These are phyloP conservation scores for Porogramme epimiltina DNA, from an alignment of 1,284 basidiomycete species.

Conservation along the genomic window DNA sequence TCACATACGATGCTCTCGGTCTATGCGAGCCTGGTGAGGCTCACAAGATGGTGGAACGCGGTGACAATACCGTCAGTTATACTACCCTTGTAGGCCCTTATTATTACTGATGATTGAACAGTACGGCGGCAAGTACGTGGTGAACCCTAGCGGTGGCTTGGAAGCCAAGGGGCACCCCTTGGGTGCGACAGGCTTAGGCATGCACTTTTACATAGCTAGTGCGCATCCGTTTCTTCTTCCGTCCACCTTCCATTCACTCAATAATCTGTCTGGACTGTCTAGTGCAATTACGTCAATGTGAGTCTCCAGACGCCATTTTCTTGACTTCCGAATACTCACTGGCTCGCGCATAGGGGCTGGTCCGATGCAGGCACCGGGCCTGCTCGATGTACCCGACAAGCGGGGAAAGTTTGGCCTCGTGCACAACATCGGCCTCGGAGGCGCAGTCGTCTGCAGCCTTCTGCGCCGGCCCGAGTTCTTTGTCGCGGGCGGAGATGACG, in stretches of 20 bases:
- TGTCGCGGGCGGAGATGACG: slow-evolving; percentile 61
- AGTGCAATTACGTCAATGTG: slow-evolving; percentile 79
- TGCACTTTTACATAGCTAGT: slow-evolving; percentile 88
- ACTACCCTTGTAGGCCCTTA: neutral
- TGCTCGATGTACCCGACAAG: slow-evolving; percentile 61
- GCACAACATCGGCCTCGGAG: slow-evolving; percentile 85
- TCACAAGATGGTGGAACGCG: slow-evolving; percentile 73
- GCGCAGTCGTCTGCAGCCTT: slow-evolving; percentile 75
- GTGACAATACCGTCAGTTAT: slow-evolving; percentile 74
- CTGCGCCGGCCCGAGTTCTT: slow-evolving; percentile 77
- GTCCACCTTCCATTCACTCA: slow-evolving; percentile 2
- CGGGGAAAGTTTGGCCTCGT: slow-evolving; percentile 81
- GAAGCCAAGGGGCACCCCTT: slow-evolving; percentile 88
- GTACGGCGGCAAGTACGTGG: slow-evolving; percentile 87
- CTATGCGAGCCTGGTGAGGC: slow-evolving; percentile 73
- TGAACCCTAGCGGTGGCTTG: slow-evolving; percentile 86
- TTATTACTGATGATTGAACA: slow-evolving; percentile 28
- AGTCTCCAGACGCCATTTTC: slow-evolving; percentile 26
- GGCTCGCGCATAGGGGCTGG: slow-evolving; percentile 61
- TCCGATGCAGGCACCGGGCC: slow-evolving; percentile 77
- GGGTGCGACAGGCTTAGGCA: slow-evolving; percentile 84
- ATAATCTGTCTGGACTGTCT: neutral
- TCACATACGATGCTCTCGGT: slow-evolving; percentile 84
- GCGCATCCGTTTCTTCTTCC: slow-evolving; percentile 31
- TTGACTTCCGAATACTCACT: neutral